Evolutionary conservation across 2,329 filamentous ascomycete species (phyloP), one percentile per base, ranked within the genome.

Genomic region (Neocatenulostroma microsporum): DNA sequence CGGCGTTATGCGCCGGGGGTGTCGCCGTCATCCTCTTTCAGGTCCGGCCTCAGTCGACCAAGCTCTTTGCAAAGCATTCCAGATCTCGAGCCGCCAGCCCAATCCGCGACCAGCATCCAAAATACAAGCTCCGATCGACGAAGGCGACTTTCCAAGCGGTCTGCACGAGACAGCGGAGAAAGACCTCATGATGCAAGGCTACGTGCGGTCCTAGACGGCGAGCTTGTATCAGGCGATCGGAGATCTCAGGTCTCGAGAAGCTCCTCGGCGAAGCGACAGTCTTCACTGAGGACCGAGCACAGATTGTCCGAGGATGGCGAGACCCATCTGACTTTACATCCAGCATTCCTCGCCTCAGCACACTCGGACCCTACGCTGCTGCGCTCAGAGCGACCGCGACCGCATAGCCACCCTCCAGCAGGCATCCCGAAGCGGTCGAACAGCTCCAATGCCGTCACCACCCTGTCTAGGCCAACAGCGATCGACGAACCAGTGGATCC

Each of bases 201-300:
- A 12, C 36, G 21, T 14, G 36, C 36, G n/a, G 10, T 32, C 14
- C 17, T 21, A 17, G 17, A 31, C 11, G 29, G 8, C 3, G 18
- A 20, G 14, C 29, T 7, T 12, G 18, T 31, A 18, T n/a, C n/a
- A n/a, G n/a, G n/a, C n/a, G n/a, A n/a, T n/a, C n/a, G n/a, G n/a
- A n/a, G n/a, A n/a, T n/a, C n/a, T n/a, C n/a, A n/a, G n/a, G 21
- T 7, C 29, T 10, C 29, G 15, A 11, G 17, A 20, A 17, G 29
- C 2, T 29, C 27, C 30, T 28, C 35, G 17, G 31, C 40, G 10
- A 34, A 33, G 21, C 42, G 49, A n/a, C 49, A 46, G 28, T 47
- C 50, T 17, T 51, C 48, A 21, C 38, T 51, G 10, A 42, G 45
- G 7, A 46, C 44, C 17, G 36, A 47, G 21, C 34, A 42, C 29